Conservation (phyloP, 345 rosid genomes). For the Excoecaria cochinchinensis region DNA sequence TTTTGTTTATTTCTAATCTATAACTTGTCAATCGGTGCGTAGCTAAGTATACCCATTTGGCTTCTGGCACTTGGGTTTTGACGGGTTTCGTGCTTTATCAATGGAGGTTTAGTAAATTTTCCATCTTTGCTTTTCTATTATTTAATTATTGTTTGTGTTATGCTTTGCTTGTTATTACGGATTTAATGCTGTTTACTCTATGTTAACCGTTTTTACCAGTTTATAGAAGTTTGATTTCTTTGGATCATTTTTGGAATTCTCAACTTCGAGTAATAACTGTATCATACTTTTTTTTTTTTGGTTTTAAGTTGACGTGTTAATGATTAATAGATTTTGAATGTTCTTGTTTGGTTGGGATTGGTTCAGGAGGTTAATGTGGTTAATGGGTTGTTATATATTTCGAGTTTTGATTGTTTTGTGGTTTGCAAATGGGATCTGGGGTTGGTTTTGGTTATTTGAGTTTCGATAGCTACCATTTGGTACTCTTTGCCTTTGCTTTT, state of each 20-base stretch:
- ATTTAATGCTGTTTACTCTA: slow-evolving; percentile 23
- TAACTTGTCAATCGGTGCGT: slow-evolving; percentile 33
- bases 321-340: not conserved
- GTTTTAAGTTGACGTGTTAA: not conserved
- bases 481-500: not conserved
- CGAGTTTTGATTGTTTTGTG: slow-evolving; percentile 15
- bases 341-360: slow-evolving; percentile 14
- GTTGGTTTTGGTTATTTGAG: slow-evolving; percentile 4
- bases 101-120: slow-evolving; percentile 17
- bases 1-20: slow-evolving; percentile 33
- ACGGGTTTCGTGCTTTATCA: slow-evolving; percentile 25
- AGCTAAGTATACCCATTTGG: slow-evolving; percentile 32
- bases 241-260: slow-evolving; percentile 36
- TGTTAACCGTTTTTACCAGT: slow-evolving; percentile 14
- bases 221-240: slow-evolving; percentile 7
- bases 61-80: slow-evolving; percentile 27
- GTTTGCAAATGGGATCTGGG: slow-evolving; percentile 39
- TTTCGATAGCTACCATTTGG: not conserved
- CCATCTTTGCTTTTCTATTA: not conserved
- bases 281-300: not conserved
- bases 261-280: not conserved
- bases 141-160: not conserved
- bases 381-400: no score
- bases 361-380: slow-evolving; percentile 23
- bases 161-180: slow-evolving; percentile 13